These are phyloP conservation scores for Glycyrrhiza uralensis DNA, from an alignment of 306 rosid species.

Conservation along the genomic window DNA sequence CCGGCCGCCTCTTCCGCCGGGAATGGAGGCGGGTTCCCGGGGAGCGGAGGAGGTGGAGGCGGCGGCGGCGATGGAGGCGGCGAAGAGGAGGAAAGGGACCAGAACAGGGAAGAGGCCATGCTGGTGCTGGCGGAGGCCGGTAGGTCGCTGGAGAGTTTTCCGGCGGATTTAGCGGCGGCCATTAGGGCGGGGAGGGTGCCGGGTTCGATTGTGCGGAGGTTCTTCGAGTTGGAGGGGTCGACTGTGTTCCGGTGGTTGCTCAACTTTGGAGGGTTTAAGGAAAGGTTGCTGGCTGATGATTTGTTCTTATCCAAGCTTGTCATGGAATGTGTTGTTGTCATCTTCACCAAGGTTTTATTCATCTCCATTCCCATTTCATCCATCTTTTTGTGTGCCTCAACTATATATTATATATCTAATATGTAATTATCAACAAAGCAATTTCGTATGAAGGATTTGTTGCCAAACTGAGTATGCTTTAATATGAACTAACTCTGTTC, in stretches of 20 bases:
- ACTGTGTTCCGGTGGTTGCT: slow-evolving; percentile 61
- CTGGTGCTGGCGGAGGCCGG: slow-evolving; percentile 60
- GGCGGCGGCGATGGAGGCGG: slow-evolving; percentile 23
- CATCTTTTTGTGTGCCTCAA: neutral
- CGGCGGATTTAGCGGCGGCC: slow-evolving; percentile 74
- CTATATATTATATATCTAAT: too few species aligned
- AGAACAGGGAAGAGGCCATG: slow-evolving; percentile 63
- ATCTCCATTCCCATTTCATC: neutral
- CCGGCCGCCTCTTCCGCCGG: slow-evolving; percentile 12
- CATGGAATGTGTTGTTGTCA: slow-evolving; percentile 81
- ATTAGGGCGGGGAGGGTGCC: slow-evolving; percentile 67
- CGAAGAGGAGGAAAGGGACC: slow-evolving; percentile 49
- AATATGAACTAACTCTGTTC: too few species aligned
- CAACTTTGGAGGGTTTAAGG: slow-evolving; percentile 78
- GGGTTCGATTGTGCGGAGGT: slow-evolving; percentile 63
- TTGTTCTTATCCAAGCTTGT: slow-evolving; percentile 81
- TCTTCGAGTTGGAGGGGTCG: slow-evolving; percentile 69
- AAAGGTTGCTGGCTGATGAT: slow-evolving; percentile 88
- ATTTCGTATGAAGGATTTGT: too few species aligned
- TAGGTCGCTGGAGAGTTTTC: slow-evolving; percentile 62
- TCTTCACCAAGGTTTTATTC: slow-evolving; percentile 91
- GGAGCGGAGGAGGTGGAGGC: slow-evolving; percentile 19
- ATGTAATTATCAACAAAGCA: too few species aligned
- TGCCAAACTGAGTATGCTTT: too few species aligned
- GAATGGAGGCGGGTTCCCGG: neutral